Conservation (phyloP, 441 rosid genomes). For the Erysimum cheiri region DNA sequence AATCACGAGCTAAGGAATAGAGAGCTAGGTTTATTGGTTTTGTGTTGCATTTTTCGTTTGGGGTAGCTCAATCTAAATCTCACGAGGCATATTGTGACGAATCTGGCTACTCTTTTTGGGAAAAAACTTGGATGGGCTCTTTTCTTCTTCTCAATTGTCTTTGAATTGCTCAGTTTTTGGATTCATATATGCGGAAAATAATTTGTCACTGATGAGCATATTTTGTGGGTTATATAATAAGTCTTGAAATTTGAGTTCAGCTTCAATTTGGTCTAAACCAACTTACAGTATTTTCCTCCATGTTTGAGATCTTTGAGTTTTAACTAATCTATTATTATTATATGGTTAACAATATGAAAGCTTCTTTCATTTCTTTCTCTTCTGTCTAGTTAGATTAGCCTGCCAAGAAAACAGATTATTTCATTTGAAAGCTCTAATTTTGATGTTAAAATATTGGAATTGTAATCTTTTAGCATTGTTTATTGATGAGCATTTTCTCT, state of each 20-base stretch:
- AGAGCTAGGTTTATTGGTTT: slow-evolving; percentile 4
- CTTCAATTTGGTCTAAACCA: slow-evolving; percentile 17
- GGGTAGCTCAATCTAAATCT: slow-evolving; percentile 1
- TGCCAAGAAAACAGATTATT: not conserved
- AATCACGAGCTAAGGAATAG: not conserved
- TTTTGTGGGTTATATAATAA: not conserved
- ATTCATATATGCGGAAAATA: not conserved
- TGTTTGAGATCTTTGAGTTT: slow-evolving; percentile 18
- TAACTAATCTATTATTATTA: not conserved
- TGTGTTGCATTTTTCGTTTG: not conserved
- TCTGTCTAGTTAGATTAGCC: not conserved
- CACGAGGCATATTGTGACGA: slow-evolving; percentile 9
- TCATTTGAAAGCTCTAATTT: slow-evolving; percentile 4
- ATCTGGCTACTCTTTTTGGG: not conserved
- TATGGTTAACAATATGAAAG: not conserved
- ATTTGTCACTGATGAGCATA: not conserved
- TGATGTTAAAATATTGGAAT: not conserved
- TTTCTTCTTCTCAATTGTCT: slow-evolving; percentile 2
- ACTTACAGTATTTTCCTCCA: not conserved
- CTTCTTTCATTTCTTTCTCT: slow-evolving; percentile 7
- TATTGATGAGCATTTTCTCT: not conserved
- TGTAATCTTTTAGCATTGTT: slow-evolving; percentile 18
- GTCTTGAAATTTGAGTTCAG: not conserved
- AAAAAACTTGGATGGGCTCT: not conserved
- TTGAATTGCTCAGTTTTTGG: not conserved